Conservation (phyloP, 768 basidiomycete species). For the Tubosaeta sp. region DNA sequence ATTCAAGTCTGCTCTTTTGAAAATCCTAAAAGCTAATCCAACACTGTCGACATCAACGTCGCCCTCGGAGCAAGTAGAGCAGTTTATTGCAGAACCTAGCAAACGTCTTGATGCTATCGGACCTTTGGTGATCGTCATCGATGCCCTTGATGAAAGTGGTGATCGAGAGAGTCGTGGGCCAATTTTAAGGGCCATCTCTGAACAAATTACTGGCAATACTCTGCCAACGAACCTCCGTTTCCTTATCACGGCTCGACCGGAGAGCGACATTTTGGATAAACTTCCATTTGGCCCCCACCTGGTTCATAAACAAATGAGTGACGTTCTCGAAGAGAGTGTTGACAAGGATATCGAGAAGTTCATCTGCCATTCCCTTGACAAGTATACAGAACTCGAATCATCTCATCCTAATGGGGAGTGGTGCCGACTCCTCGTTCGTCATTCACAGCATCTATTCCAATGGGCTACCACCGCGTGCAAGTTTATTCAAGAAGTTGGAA, state of each 20-base stretch:
- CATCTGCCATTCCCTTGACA: background rate
- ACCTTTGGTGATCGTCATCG: constrained; percentile 28
- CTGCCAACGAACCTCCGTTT: constrained; percentile 16
- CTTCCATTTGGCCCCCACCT: background rate
- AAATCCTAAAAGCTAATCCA: background rate
- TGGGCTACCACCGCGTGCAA: background rate
- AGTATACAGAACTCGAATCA: background rate
- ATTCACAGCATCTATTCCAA: background rate
- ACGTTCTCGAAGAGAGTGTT: background rate
- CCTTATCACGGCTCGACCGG: constrained; percentile 18
- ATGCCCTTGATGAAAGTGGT: constrained; percentile 25
- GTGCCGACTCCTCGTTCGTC: background rate
- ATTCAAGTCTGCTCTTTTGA: constrained; percentile 6
- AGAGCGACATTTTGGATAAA: constrained; percentile 4
- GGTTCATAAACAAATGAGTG: background rate
- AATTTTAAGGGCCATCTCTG: constrained; percentile 15
- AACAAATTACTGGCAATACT: background rate
- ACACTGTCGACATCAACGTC: constrained; percentile 1
- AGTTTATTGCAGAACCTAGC: constrained; percentile 18
- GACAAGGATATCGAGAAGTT: constrained; percentile 4
- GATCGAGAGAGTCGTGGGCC: constrained; percentile 1
- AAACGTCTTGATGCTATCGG: constrained; percentile 10
- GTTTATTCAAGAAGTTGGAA: background rate
- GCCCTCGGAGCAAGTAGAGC: constrained; percentile 14
- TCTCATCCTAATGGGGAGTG: background rate